Conservation (phyloP, 768 basidiomycete genomes). For the Phlebiopsis gigantea region DNA sequence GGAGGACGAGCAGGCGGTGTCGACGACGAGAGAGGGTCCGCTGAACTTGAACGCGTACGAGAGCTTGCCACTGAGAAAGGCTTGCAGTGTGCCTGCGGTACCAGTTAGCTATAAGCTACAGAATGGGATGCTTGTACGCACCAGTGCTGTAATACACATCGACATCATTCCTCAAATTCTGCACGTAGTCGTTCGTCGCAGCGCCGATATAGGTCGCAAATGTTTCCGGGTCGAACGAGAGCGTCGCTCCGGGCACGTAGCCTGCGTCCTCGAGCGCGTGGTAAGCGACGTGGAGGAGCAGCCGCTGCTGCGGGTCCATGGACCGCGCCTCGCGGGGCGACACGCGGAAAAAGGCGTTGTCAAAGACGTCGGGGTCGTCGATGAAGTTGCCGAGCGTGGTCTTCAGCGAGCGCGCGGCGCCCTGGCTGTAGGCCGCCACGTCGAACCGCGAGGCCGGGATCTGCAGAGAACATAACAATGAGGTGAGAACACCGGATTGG, state of each 20-base stretch:
- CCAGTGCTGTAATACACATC: constrained; percentile 72
- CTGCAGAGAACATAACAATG: constrained; percentile 28
- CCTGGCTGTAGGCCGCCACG: constrained; percentile 32
- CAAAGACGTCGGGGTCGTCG: constrained; percentile 51
- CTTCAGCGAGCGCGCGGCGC: constrained; percentile 39
- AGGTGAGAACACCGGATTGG: constrained; percentile 4
- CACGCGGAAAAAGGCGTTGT: constrained; percentile 66
- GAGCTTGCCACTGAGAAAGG: constrained; percentile 68
- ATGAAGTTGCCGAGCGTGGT: constrained; percentile 63
- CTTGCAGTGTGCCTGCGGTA: constrained; percentile 52
- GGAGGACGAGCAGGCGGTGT: constrained; percentile 75
- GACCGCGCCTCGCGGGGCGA: constrained; percentile 68
- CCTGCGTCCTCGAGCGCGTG: constrained; percentile 69
- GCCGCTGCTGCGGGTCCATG: constrained; percentile 75
- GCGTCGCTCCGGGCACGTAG: constrained; percentile 56
- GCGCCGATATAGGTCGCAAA: constrained; percentile 68
- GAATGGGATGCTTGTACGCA: constrained; percentile 20
- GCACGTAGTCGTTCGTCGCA: constrained; percentile 64
- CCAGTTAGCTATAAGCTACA: background rate
- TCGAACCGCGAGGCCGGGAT: constrained; percentile 59
- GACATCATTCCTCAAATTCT: constrained; percentile 56
- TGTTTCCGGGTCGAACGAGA: constrained; percentile 43
- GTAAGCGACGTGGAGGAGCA: constrained; percentile 61
- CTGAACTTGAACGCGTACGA: constrained; percentile 63
- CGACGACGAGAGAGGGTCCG: constrained; percentile 67